phyloP scores from a whole-genome alignment of 1,139 yeast genomes.

The Pichia sp. region DNA sequence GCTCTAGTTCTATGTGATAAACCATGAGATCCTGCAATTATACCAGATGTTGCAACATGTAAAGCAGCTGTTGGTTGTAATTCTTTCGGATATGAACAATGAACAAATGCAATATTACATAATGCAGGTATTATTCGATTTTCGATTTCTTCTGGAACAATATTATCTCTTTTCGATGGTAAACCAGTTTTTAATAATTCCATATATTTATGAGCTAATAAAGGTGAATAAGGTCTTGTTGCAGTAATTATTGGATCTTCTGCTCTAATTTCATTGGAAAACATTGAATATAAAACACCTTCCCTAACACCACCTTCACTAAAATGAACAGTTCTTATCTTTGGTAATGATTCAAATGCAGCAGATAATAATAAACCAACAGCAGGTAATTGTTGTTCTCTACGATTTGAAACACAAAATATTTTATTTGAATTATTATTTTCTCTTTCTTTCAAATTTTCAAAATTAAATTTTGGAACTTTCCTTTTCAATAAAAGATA shows the following conservation, averaged over 20 bases:
- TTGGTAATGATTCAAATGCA: conserved; percentile 52
- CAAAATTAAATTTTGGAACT: conserved; percentile 31
- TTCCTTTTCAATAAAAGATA: conserved; percentile 39
- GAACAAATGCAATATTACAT: conserved; percentile 63
- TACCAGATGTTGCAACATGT: conserved; percentile 61
- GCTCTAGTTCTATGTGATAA: conserved; percentile 61
- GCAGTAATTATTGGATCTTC: conserved; percentile 63
- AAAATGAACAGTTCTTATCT: conserved; percentile 51
- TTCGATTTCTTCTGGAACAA: conserved; percentile 51
- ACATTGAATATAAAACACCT: conserved; percentile 56
- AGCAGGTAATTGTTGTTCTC: conserved; percentile 59
- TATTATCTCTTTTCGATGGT: conserved; percentile 33
- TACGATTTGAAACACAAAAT: conserved; percentile 54
- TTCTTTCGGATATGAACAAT: conserved; percentile 65
- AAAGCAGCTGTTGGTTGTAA: conserved; percentile 65
- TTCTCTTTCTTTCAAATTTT: conserved; percentile 7
- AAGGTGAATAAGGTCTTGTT: conserved; percentile 59
- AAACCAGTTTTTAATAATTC: conserved; percentile 45
- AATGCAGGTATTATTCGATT: conserved; percentile 58
- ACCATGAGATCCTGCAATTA: conserved; percentile 65
- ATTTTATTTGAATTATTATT: conserved; percentile 31
- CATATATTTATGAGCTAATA: conserved; percentile 46
- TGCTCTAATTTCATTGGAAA: conserved; percentile 46
- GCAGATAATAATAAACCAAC: conserved; percentile 56
- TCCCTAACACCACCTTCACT: conserved; percentile 71